Evolutionary conservation across 148 eudicot genomes (phyloP).

Genomic region (Rhododendron henanense): DNA sequence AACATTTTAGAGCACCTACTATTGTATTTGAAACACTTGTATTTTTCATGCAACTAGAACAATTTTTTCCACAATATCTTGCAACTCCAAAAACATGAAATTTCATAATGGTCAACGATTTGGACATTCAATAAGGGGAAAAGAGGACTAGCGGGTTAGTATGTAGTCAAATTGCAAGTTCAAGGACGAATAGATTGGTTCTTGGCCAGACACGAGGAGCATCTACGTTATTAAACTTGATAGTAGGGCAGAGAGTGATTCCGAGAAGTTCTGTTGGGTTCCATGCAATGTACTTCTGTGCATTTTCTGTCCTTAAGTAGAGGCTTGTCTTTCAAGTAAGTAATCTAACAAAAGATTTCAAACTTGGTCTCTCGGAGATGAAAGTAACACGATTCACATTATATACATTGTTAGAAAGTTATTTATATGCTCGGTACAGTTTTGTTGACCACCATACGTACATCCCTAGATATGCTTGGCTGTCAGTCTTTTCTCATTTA

Average conservation of each 20-base stretch:
- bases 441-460: neutral
- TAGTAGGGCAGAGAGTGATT: neutral
- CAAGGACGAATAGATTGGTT: neutral
- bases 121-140: neutral
- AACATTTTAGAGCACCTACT: neutral
- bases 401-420: neutral
- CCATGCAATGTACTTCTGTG: neutral
- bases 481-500: neutral
- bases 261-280: neutral
- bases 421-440: neutral
- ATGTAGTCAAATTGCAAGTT: neutral
- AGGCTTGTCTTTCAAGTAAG: neutral
- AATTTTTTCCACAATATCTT: neutral
- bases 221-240: neutral
- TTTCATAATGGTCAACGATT: neutral
- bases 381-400: neutral
- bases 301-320: neutral
- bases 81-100: neutral
- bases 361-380: neutral
- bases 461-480: neutral
- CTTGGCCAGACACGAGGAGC: neutral
- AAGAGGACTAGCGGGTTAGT: neutral
- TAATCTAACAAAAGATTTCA: neutral
- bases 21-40: neutral
- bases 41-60: neutral